Base-by-base conservation (phyloP, 176 grass and related monocot species). In the Juncus inflexus region DNA sequence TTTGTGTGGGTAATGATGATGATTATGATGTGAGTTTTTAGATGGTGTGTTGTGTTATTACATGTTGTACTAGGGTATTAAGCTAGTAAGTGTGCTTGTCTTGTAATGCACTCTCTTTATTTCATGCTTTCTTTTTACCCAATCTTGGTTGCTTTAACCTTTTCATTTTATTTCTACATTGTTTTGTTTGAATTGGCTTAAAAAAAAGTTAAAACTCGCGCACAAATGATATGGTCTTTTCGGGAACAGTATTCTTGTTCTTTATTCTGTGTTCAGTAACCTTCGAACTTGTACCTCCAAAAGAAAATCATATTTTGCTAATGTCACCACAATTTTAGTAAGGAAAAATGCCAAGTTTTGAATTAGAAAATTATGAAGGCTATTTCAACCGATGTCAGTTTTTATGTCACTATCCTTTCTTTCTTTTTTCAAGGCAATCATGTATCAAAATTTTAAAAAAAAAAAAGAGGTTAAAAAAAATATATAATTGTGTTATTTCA, bases 21-120 rank as follows among this genome's bases (percentile, higher is more conserved):
- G 19, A 28, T 28, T 28, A 28, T 28, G 19, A 28, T 28, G 19
- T 28, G 19, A 28, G 19, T 28, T 28, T 28, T 28, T 28, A 28
- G 19, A 52, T 69, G 66, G 52, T 69, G 16, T 56, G 16, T 7
- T 52, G 2, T 57, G 54, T 12, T 57, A 57, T 57, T 12, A 57
- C 54, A 57, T 57, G 54, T 57, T 47, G 43, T 47, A 28, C 19
- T 28, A 47, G 43, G 43, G 43, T 47, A 47, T 47, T 47, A 58
- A 58, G 58, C 58, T 58, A 71, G 67, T 57, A 42, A 59, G 68
- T 71, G 68, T 71, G 68, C 54, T 71, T 71, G 68, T 71, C 28
- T 35, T 71, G 68, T 60, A 71, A 59, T 71, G 68, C 53, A 45
- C n/a, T 47, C 19, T 47, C 54, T 15, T 70, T 58, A 14, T 59